Base-by-base conservation (phyloP, 768 basidiomycete species). In the Candolleomyces aberdarensis region DNA sequence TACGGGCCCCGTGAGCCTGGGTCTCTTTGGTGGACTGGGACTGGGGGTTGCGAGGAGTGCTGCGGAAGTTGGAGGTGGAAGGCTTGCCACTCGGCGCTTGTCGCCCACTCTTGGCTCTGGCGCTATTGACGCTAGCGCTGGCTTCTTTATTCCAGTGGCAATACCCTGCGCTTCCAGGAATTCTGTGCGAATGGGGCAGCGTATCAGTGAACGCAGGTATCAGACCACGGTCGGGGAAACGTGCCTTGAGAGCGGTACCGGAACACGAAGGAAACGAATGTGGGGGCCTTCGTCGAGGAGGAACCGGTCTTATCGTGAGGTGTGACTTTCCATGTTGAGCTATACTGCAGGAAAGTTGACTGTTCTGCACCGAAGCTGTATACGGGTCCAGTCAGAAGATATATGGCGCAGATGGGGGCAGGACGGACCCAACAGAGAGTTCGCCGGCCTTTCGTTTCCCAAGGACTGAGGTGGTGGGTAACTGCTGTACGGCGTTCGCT, bases 251-350 rank as follows among this genome's bases (percentile, higher is more conserved):
- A 75, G 26, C 85, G 75, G 69, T 91, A 91, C 44, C 85, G 78
- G 68, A 90, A 91, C 3, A 83, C 75, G 66, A 91, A 91, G 15
- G 85, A 83, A 26, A 88, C 85, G 57, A 80, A 83, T n/a, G 86
- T 82, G 43, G 70, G 71, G 5, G 80, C 75, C 60, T 71, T 72
- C n/a, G 67, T 71, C 39, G 67, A 66, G 31, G 69, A 66, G 11
- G 68, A 60, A 3, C 49, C 60, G 15, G 71, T 68, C 29, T 73
- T 69, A 32, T 83, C 81, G 64, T 83, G 76, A 0, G 85, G 75
- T 54, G 75, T 72, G 10, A 87, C 78, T 3, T 72, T 68, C 85
- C 85, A 89, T 10, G 88, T 91, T 26, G 67, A 65, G 4, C 75
- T 73, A 58, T 71, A 75, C 62, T 85, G 85, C 29, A 71, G 67